A percentile compares a stretch with the other conserved stretches of the same genome.
Conservation (phyloP, 306 rosid species). For the Macrotyloma uniflorum region DNA sequence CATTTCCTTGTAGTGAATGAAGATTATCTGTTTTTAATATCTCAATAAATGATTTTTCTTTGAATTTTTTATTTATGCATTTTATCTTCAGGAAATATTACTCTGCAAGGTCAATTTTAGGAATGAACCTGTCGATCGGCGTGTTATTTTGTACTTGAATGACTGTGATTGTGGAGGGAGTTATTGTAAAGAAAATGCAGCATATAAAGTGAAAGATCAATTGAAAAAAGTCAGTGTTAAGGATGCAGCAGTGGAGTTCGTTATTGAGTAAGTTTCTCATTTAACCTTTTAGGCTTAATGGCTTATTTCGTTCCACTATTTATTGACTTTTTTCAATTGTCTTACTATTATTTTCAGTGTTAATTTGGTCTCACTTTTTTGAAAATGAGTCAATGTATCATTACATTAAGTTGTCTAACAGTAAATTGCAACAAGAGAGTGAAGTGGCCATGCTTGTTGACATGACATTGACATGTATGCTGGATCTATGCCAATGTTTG, state of each 20-base stretch:
- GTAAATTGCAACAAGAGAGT: too few species aligned
- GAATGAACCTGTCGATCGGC: conserved; percentile 79
- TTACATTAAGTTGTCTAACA: too few species aligned
- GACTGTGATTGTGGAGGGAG: conserved; percentile 78
- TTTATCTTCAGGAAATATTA: conserved; percentile 74
- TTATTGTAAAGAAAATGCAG: conserved; percentile 80
- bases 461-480: too few species aligned
- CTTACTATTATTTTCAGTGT: too few species aligned
- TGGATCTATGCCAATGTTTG: too few species aligned
- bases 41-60: background rate
- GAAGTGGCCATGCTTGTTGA: too few species aligned
- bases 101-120: conserved; percentile 79
- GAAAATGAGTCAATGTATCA: too few species aligned
- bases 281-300: background rate
- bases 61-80: conserved; percentile 6
- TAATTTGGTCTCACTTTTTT: too few species aligned
- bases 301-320: too few species aligned
- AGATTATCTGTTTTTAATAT: background rate
- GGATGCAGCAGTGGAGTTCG: conserved; percentile 76
- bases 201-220: conserved; percentile 77
- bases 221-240: conserved; percentile 80
- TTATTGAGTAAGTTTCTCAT: conserved; percentile 74
- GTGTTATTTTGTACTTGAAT: conserved; percentile 75
- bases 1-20: background rate
- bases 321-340: too few species aligned